Base-by-base conservation (phyloP, 768 basidiomycete species). In the Rhodotorula paludigena region DNA sequence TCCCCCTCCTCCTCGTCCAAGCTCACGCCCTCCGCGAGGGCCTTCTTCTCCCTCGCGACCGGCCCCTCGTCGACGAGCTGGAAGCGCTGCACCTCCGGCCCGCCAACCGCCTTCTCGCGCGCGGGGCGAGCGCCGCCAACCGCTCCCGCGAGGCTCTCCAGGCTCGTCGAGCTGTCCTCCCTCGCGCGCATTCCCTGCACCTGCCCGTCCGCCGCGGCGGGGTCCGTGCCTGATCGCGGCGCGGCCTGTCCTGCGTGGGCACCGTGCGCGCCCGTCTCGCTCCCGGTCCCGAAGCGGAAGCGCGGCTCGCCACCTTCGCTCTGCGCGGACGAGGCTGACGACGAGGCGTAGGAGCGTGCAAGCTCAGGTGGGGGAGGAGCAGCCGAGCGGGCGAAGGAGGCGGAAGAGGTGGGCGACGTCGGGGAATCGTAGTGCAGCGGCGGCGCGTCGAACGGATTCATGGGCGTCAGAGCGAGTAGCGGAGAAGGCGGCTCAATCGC, bases 101-200 rank as follows among this genome's bases (percentile, higher is more conserved):
- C 42, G 42, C 10, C 58, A 25, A 39, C 11, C 42, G 20, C 30
- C 39, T 28, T 59, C 57, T 8, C 35, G 47, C 47, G 25, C n/a
- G 44, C 23, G 7, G 21, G 21, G 14, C 14, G 5, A 11, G 41
- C 25, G 10, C 23, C 44, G 10, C 44, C 44, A 8, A n/a, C 2
- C 25, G 47, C n/a, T 0, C 12, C n/a, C 5, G 42, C 61, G 42
- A 62, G 53, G 54, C 61, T 62, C 53, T 54, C 64, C 44, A 55
- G 52, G 35, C 42, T 47, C 11, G 52, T 65, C 51, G 57, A 58
- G 44, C 64, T 54, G 52, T 65, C 57, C 44, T 60, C 57, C 45
- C 64, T 58, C 33, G 6, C 47, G 47, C 28, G 47, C n/a, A n/a
- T n/a, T n/a, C n/a, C n/a, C n/a, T n/a, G n/a, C n/a, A n/a, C n/a